A percentile compares a stretch with the other conserved stretches of the same genome.
These are phyloP conservation scores for Stagonosporopsis tanaceti DNA, from an alignment of 2,329 filamentous ascomycete species.

Conservation along the genomic window DNA sequence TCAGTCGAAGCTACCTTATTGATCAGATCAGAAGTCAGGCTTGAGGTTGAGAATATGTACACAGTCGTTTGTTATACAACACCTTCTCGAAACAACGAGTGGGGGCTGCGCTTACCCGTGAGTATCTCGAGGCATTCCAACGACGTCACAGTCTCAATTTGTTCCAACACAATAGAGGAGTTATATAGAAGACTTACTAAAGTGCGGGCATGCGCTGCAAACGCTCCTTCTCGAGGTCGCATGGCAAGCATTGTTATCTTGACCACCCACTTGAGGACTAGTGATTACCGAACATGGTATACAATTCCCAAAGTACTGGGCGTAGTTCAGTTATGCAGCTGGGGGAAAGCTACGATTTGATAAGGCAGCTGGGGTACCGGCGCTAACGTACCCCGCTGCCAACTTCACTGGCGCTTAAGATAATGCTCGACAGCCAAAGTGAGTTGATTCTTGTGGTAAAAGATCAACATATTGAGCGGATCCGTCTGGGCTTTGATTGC, in stretches of 20 bases:
- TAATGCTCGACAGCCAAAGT: neutral
- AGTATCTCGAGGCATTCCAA: neutral
- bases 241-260: conserved; percentile 28
- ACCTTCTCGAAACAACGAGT: neutral
- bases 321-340: conserved; percentile 10
- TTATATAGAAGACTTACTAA: neutral
- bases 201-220: conserved; percentile 8
- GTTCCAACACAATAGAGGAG: too few species aligned
- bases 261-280: conserved; percentile 31
- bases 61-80: neutral
- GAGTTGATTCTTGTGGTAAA: neutral
- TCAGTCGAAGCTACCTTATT: neutral
- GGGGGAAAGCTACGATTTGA: conserved; percentile 6
- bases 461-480: neutral
- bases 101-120: neutral
- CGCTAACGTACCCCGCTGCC: conserved; percentile 12
- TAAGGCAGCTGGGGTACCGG: neutral
- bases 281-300: conserved; percentile 44
- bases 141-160: neutral
- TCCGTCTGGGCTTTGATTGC: neutral
- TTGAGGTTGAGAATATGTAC: neutral
- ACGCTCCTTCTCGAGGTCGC: conserved; percentile 29
- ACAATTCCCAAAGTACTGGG: conserved; percentile 37
- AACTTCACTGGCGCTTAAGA: neutral
- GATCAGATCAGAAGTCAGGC: neutral